Evolutionary conservation across 768 basidiomycete genomes (phyloP).

Genomic region (Hericium erinaceus): DNA sequence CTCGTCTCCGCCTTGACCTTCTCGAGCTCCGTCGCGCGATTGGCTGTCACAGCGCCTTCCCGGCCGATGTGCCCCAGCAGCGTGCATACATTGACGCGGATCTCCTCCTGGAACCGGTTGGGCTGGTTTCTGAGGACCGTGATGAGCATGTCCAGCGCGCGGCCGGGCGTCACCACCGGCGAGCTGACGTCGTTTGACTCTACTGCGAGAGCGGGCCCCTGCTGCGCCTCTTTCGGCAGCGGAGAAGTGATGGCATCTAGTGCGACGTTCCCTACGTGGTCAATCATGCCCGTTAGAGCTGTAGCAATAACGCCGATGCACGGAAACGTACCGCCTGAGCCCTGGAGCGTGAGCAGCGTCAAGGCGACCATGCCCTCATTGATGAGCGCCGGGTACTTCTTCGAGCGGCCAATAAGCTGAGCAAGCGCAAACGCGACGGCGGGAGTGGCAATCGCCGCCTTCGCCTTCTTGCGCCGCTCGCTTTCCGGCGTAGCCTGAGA

Average conservation of each 20-base stretch:
- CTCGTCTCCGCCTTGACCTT: conserved; percentile 41
- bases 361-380: conserved; percentile 86
- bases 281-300: too few relatives aligned
- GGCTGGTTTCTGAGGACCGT: conserved; percentile 44
- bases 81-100: conserved; percentile 68
- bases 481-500: conserved; percentile 38
- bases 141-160: conserved; percentile 61
- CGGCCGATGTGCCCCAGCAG: conserved; percentile 57
- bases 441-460: conserved; percentile 40
- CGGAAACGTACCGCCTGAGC: conserved; percentile 47
- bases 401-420: conserved; percentile 65
- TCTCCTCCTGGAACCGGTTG: conserved; percentile 55
- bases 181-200: conserved; percentile 35
- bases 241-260: conserved; percentile 49
- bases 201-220: conserved; percentile 26
- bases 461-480: conserved; percentile 44
- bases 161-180: conserved; percentile 41
- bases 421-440: conserved; percentile 55
- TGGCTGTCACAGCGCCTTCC: conserved; percentile 38
- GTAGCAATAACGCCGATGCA: background rate
- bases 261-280: conserved; percentile 45
- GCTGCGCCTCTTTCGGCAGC: conserved; percentile 30
- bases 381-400: conserved; percentile 74
- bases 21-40: conserved; percentile 25
- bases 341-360: conserved; percentile 62